Evolutionary conservation across 2,329 filamentous ascomycete genomes (phyloP).

Genomic region (Alternaria solani): DNA sequence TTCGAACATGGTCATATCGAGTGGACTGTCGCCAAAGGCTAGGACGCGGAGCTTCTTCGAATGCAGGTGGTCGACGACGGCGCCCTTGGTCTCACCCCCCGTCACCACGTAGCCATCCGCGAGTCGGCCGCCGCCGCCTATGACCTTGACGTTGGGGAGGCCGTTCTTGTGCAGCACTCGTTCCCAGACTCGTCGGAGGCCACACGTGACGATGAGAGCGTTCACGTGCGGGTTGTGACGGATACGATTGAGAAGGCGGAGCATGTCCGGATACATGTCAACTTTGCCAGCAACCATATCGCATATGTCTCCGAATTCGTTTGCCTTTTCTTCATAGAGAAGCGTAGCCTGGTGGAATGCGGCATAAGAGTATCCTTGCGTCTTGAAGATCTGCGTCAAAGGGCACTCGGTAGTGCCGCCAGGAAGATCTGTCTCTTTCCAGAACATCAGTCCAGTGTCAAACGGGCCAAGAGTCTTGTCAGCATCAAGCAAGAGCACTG

Average conservation of each 20-base stretch:
- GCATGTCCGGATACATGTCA: conserved; percentile 59
- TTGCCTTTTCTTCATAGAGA: conserved; percentile 59
- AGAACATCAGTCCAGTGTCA: conserved; percentile 63
- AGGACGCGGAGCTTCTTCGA: conserved; percentile 53
- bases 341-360: conserved; percentile 65
- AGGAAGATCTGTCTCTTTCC: conserved; percentile 43
- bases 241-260: conserved; percentile 52
- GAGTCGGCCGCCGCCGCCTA: conserved; percentile 62
- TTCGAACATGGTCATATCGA: conserved; percentile 67
- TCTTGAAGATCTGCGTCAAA: conserved; percentile 59
- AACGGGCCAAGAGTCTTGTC: conserved; percentile 63
- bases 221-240: conserved; percentile 50
- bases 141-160: conserved; percentile 58
- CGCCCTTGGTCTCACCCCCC: conserved; percentile 58
- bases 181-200: conserved; percentile 64
- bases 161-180: conserved; percentile 58
- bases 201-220: conserved; percentile 64
- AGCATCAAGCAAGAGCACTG: conserved; percentile 64
- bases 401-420: conserved; percentile 16
- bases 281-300: conserved; percentile 54
- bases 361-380: conserved; percentile 60
- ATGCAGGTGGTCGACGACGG: conserved; percentile 56
- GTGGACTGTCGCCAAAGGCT: conserved; percentile 68
- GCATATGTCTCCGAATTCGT: conserved; percentile 59
- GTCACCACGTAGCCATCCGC: conserved; percentile 62